Base-by-base conservation (phyloP, 176 grass and related monocot genomes). In the Areca catechu region DNA sequence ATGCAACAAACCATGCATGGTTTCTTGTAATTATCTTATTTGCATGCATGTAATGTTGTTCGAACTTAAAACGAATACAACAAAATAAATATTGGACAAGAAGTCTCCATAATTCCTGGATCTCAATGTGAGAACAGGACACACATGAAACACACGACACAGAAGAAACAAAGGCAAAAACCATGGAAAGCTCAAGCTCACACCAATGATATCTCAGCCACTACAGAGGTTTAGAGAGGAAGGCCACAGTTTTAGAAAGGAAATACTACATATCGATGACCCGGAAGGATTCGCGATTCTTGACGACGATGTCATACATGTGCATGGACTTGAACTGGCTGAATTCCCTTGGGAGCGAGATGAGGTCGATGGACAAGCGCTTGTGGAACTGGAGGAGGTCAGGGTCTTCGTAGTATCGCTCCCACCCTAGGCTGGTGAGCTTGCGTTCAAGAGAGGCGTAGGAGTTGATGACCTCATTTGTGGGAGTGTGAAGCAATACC, bases 231-330 rank as follows among this genome's bases (percentile, higher is more conserved):
- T 20, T 54, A 21, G 19, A 55, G n/a, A 5, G 53, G 53, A 55
- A 55, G 20, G 7, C 20, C 20, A 55, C 10, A 6, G 18, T 60
- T 43, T n/a, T 43, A 12, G 34, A 1, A 12, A 12, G 3, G 7
- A 7, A 12, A 43, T 3, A 12, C 50, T 73, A 86, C 57, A 61
- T 58, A 65, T 94, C 80, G 57, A 88, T 60, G 50, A 94, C 89
- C 43, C 66, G 72, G 89, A 95, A 95, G n/a, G 80, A 72, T 0
- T 95, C 77, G 12, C 84, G 60, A 74, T 88, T 95, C 74, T 95
- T 95, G 83, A 95, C 15, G 67, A 95, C 84, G 56, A 95, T 81
- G 70, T 95, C 89, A 50, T 84, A 95, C 89, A 95, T 95, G 74
- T 95, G 84, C 74, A 88, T 79, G 77, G 84, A 88, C 66, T 72